Conservation (phyloP, 2,329 filamentous ascomycete genomes). For the Thielaviopsis ethacetica region DNA sequence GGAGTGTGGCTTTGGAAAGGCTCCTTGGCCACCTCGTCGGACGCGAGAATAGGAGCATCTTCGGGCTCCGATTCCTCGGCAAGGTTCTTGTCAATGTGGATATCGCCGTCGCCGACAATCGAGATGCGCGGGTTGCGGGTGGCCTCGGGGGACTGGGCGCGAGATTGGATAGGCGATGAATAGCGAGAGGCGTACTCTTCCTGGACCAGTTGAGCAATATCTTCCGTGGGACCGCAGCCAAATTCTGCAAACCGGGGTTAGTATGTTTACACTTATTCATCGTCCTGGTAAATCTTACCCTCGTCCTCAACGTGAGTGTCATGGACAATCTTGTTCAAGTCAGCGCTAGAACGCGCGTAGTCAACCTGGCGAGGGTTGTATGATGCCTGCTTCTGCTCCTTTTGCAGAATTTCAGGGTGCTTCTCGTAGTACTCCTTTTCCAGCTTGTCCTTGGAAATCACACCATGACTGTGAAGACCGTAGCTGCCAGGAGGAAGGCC, state of each 20-base stretch:
- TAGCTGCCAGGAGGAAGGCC: conserved; percentile 74
- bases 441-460: conserved; percentile 60
- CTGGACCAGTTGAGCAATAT: conserved; percentile 74
- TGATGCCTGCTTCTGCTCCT: conserved; percentile 49
- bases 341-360: conserved; percentile 75
- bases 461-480: conserved; percentile 76
- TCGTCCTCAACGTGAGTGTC: conserved; percentile 30
- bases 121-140: conserved; percentile 16
- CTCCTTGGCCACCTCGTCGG: conserved; percentile 68
- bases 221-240: conserved; percentile 58
- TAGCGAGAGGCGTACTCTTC: conserved; percentile 72
- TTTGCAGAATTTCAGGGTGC: conserved; percentile 65
- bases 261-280: background rate
- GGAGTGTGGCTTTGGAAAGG: conserved; percentile 58
- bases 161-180: conserved; percentile 42
- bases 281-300: background rate
- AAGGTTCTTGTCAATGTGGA: conserved; percentile 56
- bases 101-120: conserved; percentile 37
- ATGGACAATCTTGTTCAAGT: conserved; percentile 78
- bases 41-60: conserved; percentile 66
- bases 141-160: conserved; percentile 17
- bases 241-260: background rate
- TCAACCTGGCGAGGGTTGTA: conserved; percentile 41
- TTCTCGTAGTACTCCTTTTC: conserved; percentile 88
- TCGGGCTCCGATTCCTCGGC: conserved; percentile 25